Percentiles rank a stretch among this genome's conserved stretches.
These are phyloP conservation scores for Trapa incisa DNA, from an alignment of 345 rosid species.

Conservation along the genomic window DNA sequence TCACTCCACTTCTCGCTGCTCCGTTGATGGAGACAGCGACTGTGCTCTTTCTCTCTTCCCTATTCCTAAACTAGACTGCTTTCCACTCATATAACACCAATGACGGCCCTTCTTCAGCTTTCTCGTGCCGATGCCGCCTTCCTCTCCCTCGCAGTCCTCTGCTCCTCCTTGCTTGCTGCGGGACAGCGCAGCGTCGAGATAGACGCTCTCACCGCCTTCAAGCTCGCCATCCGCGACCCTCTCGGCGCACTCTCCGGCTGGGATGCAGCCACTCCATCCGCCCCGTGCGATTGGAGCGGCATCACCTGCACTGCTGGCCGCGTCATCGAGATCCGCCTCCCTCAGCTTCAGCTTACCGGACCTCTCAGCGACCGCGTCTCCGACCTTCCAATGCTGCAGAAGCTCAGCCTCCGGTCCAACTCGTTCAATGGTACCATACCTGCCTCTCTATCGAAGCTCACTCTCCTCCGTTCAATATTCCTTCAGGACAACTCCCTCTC, in stretches of 20 bases:
- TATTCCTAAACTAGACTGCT: not conserved
- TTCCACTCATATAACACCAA: not conserved
- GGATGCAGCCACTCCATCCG: slow-evolving; percentile 57
- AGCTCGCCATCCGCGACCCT: slow-evolving; percentile 61
- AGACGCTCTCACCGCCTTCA: slow-evolving; percentile 57
- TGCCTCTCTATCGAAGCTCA: slow-evolving; percentile 52
- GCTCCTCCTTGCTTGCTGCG: slow-evolving; percentile 2
- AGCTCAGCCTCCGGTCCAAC: slow-evolving; percentile 69
- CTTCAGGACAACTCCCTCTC: slow-evolving; percentile 81
- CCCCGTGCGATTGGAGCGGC: slow-evolving; percentile 97
- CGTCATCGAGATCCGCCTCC: slow-evolving; percentile 62
- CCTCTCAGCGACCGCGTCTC: slow-evolving; percentile 43
- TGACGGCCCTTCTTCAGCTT: not conserved
- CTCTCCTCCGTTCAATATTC: slow-evolving; percentile 54
- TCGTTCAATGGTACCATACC: slow-evolving; percentile 67
- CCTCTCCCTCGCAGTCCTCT: slow-evolving; percentile 10
- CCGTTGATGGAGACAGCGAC: slow-evolving; percentile 2
- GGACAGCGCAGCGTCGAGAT: slow-evolving; percentile 35
- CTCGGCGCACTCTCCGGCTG: slow-evolving; percentile 56
- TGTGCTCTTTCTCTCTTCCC: not conserved
- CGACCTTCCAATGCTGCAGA: slow-evolving; percentile 39
- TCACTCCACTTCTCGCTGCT: not conserved
- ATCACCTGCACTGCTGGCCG: slow-evolving; percentile 37
- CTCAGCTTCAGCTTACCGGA: slow-evolving; percentile 70
- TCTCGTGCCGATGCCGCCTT: slow-evolving; percentile 3